Conservation (phyloP, 1,284 basidiomycete species). For the Melampsora medusae region DNA sequence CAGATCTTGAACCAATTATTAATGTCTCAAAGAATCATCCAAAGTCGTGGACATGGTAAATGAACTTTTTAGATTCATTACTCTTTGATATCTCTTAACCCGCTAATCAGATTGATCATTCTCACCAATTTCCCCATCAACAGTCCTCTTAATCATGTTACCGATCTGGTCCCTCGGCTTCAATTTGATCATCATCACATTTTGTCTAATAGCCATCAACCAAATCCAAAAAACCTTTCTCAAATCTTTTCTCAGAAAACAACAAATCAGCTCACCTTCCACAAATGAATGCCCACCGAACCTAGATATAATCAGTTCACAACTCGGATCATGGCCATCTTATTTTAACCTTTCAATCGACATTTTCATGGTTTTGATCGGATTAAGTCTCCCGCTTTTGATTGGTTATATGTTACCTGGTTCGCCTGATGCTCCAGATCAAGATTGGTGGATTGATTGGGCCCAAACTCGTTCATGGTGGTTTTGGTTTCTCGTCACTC, state of each 20-base stretch:
- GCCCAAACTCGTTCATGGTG: constrained; percentile 26
- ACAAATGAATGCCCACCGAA: not conserved
- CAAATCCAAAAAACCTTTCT: constrained; percentile 6
- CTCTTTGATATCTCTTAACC: not conserved
- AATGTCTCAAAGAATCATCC: constrained; percentile 34
- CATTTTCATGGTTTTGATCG: not conserved
- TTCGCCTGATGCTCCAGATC: constrained; percentile 22
- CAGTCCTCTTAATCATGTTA: constrained; percentile 24
- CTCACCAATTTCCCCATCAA: not conserved
- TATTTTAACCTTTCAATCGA: constrained; percentile 10
- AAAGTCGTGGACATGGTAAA: constrained; percentile 25
- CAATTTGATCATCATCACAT: constrained; percentile 28
- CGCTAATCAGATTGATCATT: not conserved
- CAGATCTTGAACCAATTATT: constrained; percentile 31
- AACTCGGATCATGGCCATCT: constrained; percentile 2
- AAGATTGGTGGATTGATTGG: constrained; percentile 34
- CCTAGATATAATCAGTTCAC: not conserved
- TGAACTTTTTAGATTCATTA: not conserved
- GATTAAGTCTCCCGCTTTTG: constrained; percentile 1
- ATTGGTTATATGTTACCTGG: constrained; percentile 35
- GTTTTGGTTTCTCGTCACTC: constrained; percentile 35
- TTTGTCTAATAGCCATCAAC: constrained; percentile 9
- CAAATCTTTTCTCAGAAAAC: constrained; percentile 12
- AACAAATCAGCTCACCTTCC: no score
- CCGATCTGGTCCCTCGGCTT: constrained; percentile 35